Conservation (phyloP, 1,284 basidiomycete species). For the Megacollybia platyphylla region DNA sequence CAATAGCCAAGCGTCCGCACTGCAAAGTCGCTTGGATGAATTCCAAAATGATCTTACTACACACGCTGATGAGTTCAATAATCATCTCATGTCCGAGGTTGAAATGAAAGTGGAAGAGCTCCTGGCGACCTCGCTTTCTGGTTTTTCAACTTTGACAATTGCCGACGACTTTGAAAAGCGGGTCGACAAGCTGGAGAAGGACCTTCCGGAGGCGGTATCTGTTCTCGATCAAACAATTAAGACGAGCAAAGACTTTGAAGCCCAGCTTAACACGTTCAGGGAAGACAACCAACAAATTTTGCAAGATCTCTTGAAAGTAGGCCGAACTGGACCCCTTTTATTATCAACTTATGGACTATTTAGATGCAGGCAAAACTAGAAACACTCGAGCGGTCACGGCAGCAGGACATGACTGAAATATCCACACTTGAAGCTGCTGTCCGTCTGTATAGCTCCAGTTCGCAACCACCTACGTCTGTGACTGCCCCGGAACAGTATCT, state of each 20-base stretch:
- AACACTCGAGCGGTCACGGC: conserved; percentile 2
- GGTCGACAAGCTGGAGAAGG: conserved; percentile 20
- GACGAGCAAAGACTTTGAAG: conserved; percentile 14
- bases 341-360: not conserved
- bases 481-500: conserved; percentile 26
- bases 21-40: conserved; percentile 24
- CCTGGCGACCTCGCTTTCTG: not conserved
- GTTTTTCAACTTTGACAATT: not conserved
- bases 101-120: conserved; percentile 13
- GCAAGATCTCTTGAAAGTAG: conserved; percentile 15
- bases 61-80: conserved; percentile 18
- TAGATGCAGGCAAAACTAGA: conserved; percentile 14
- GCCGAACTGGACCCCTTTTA: conserved; percentile 5
- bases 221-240: conserved; percentile 15
- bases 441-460: conserved; percentile 20
- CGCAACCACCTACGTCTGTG: conserved; percentile 14
- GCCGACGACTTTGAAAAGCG: not conserved
- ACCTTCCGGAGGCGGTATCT: conserved; percentile 24
- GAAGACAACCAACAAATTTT: conserved; percentile 18
- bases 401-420: conserved; percentile 18
- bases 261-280: conserved; percentile 10
- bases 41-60: conserved; percentile 31
- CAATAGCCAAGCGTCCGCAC: conserved; percentile 19
- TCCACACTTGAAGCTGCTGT: conserved; percentile 27
- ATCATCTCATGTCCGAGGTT: conserved; percentile 9